Percentiles rank a stretch among this genome's conserved stretches.
These are phyloP conservation scores for Pseudopyrenochaeta lycopersici DNA, from an alignment of 2,329 filamentous ascomycete species.

Conservation along the genomic window DNA sequence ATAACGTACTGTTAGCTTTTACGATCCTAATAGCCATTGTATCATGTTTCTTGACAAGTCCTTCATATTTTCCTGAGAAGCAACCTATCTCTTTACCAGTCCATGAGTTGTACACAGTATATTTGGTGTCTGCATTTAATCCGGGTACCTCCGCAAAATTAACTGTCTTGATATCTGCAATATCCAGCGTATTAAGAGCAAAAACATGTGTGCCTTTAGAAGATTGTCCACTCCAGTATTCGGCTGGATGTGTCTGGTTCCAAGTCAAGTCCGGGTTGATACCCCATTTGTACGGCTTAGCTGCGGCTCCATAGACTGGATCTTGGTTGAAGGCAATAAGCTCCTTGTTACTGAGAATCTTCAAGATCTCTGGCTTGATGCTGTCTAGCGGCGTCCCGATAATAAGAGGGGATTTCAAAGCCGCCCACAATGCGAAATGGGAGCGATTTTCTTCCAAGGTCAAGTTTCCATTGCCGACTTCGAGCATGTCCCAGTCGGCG, in stretches of 20 bases:
- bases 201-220: constrained; percentile 35
- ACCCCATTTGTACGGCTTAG: constrained; percentile 57
- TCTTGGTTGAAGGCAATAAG: constrained; percentile 58
- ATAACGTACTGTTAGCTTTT: background rate
- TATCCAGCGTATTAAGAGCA: constrained; percentile 34
- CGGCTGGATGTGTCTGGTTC: constrained; percentile 48
- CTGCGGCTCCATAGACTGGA: constrained; percentile 51
- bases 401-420: constrained; percentile 54
- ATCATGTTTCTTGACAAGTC: constrained; percentile 23
- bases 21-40: constrained; percentile 14
- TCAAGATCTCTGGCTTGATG: constrained; percentile 50
- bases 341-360: constrained; percentile 51
- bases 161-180: constrained; percentile 17
- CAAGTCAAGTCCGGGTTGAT: constrained; percentile 61
- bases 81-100: constrained; percentile 23
- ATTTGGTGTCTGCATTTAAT: constrained; percentile 17
- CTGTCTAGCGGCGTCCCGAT: constrained; percentile 53
- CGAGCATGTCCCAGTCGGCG: constrained; percentile 38
- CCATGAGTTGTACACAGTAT: constrained; percentile 30
- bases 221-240: constrained; percentile 38
- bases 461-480: constrained; percentile 50
- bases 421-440: constrained; percentile 53
- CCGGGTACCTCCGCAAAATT: constrained; percentile 31
- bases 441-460: constrained; percentile 41
- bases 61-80: constrained; percentile 11